Percentiles rank a stretch among this genome's conserved stretches.
These are phyloP conservation scores for Lupinus albus DNA, from an alignment of 306 rosid species.

Conservation along the genomic window DNA sequence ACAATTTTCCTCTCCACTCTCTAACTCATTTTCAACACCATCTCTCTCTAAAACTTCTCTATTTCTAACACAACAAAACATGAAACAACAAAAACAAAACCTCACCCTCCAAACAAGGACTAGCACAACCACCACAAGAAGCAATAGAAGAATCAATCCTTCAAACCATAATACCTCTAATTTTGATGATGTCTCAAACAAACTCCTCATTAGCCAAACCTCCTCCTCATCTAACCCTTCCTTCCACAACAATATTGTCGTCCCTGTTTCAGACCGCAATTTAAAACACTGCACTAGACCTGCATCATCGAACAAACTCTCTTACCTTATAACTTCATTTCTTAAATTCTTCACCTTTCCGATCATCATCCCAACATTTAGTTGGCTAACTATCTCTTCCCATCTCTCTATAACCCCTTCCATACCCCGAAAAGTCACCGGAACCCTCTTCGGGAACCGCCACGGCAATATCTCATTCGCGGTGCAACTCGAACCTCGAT, in stretches of 20 bases:
- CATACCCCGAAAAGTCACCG: constrained; percentile 70
- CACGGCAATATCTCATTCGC: constrained; percentile 85
- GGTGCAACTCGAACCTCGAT: constrained; percentile 74
- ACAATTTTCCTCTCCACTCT: constrained; percentile 25
- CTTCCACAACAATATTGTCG: neutral
- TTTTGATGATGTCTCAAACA: constrained; percentile 48
- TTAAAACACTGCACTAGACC: no score
- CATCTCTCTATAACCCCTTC: constrained; percentile 58
- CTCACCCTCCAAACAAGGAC: constrained; percentile 56
- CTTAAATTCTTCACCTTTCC: constrained; percentile 68
- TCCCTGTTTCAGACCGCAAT: no score
- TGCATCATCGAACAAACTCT: constrained; percentile 42
- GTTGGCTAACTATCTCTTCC: constrained; percentile 70
- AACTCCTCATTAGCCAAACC: constrained; percentile 49
- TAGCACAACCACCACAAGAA: no score
- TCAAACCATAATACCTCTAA: constrained; percentile 38
- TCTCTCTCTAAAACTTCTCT: neutral
- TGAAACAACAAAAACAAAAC: constrained; percentile 56
- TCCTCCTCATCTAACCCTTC: constrained; percentile 42
- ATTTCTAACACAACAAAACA: constrained; percentile 37
- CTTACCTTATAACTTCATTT: constrained; percentile 61
- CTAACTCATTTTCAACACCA: neutral
- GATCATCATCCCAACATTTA: constrained; percentile 57
- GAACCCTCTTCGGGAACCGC: constrained; percentile 90
- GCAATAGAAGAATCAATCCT: constrained; percentile 58